Percentiles rank a stretch among this genome's conserved stretches.
These are phyloP conservation scores for Simmondsia chinensis DNA, from an alignment of 148 eudicot species.

Conservation along the genomic window DNA sequence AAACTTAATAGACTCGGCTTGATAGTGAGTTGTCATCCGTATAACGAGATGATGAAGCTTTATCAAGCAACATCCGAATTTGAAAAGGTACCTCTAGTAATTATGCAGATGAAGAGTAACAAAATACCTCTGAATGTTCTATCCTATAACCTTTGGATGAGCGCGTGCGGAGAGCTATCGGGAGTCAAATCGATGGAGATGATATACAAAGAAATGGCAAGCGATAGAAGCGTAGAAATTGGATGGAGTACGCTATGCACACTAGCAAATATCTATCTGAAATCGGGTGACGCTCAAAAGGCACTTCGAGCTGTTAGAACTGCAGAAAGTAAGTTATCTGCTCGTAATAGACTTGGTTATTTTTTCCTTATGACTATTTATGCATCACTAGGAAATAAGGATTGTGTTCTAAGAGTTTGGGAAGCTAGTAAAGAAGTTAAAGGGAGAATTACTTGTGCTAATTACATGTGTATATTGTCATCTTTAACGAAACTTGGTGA, in stretches of 20 bases:
- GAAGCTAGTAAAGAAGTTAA: constrained; percentile 16
- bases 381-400: constrained; percentile 15
- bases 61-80: constrained; percentile 19
- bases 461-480: constrained; percentile 22
- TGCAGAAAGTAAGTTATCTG: constrained; percentile 19
- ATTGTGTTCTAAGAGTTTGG: constrained; percentile 24
- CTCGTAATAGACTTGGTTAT: constrained; percentile 17
- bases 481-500: constrained; percentile 23
- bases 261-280: constrained; percentile 19
- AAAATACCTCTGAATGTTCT: constrained; percentile 19
- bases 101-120: constrained; percentile 17
- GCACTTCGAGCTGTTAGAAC: constrained; percentile 13
- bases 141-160: constrained; percentile 30
- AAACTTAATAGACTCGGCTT: constrained; percentile 16
- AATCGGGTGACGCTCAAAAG: constrained; percentile 12
- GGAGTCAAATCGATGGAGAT: constrained; percentile 15
- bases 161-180: constrained; percentile 17
- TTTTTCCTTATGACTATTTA: constrained; percentile 21
- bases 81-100: constrained; percentile 13
- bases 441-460: constrained; percentile 14
- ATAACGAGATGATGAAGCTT: constrained; percentile 30
- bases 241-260: constrained; percentile 27
- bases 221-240: constrained; percentile 10
- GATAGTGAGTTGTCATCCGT: constrained; percentile 19
- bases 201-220: constrained; percentile 18